Percentiles rank a stretch among this genome's conserved stretches.
Conservation (phyloP, 2,329 filamentous ascomycete genomes). For the Sporothrix sp. region DNA sequence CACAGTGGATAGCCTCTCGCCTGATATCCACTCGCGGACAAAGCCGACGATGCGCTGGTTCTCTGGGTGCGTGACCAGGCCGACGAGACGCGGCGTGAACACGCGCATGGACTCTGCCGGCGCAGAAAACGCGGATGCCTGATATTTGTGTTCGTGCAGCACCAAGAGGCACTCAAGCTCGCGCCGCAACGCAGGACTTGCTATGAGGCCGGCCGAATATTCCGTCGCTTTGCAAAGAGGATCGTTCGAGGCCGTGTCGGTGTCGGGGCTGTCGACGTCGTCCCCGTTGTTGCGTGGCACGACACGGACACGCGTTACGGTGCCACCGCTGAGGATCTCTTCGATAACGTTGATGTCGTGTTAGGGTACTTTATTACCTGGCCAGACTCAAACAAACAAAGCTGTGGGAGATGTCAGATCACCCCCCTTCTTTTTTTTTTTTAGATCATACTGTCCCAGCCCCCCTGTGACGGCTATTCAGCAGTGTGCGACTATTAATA, state of each 20-base stretch:
- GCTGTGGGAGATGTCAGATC: no score
- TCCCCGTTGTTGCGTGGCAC: not conserved
- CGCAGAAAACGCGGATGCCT: not conserved
- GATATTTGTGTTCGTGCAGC: not conserved
- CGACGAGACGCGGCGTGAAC: slow-evolving; percentile 7
- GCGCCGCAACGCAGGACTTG: not conserved
- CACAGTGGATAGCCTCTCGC: not conserved
- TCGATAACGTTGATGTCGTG: slow-evolving; percentile 8
- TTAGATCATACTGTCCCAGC: not conserved
- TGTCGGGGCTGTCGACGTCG: not conserved
- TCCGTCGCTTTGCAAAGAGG: slow-evolving; percentile 5
- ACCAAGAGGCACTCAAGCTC: not conserved
- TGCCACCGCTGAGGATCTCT: not conserved
- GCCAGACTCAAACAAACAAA: no score
- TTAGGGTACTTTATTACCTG: no score
- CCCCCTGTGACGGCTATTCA: not conserved
- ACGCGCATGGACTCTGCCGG: slow-evolving; percentile 5
- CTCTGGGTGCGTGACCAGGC: slow-evolving; percentile 9
- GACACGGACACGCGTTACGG: slow-evolving; percentile 5
- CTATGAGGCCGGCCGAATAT: not conserved
- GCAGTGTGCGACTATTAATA: not conserved
- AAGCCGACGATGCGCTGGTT: slow-evolving; percentile 4
- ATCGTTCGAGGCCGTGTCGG: not conserved
- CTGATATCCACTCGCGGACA: slow-evolving; percentile 11
- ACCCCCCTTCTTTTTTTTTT: no score